Conservation (phyloP, 257 asterid genomes). For the Knoxia roxburghii region DNA sequence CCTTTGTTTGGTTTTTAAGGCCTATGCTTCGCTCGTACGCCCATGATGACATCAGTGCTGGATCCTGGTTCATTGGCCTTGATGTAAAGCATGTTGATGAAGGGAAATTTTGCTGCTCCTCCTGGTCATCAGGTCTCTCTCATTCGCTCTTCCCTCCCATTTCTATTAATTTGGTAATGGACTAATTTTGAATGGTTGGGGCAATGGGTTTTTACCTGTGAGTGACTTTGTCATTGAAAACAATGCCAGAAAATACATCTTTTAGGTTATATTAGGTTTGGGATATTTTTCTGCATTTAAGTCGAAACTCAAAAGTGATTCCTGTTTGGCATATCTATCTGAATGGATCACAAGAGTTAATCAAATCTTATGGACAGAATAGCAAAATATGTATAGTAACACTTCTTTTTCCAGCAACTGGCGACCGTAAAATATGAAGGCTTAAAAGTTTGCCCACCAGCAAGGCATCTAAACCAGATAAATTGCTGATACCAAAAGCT, state of each 20-base stretch:
- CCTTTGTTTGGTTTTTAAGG: slow-evolving; percentile 29
- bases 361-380: not conserved
- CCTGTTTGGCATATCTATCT: not conserved
- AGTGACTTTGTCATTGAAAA: not conserved
- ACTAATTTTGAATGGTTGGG: too few species aligned
- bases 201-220: not conserved
- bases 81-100: slow-evolving; percentile 76
- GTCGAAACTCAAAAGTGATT: not conserved
- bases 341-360: not conserved
- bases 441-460: not conserved
- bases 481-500: not conserved
- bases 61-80: slow-evolving; percentile 91
- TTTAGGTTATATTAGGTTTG: not conserved
- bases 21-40: slow-evolving; percentile 56
- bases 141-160: slow-evolving; percentile 4
- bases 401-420: not conserved
- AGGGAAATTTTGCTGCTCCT: slow-evolving; percentile 82
- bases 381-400: not conserved
- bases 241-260: not conserved
- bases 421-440: not conserved
- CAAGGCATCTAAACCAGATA: not conserved
- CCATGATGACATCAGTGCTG: slow-evolving; percentile 83
- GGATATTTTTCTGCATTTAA: not conserved
- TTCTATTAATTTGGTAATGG: not conserved
- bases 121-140: slow-evolving; percentile 68